phyloP scores from a whole-genome alignment of 345 rosid species.

The Adansonia digitata region DNA sequence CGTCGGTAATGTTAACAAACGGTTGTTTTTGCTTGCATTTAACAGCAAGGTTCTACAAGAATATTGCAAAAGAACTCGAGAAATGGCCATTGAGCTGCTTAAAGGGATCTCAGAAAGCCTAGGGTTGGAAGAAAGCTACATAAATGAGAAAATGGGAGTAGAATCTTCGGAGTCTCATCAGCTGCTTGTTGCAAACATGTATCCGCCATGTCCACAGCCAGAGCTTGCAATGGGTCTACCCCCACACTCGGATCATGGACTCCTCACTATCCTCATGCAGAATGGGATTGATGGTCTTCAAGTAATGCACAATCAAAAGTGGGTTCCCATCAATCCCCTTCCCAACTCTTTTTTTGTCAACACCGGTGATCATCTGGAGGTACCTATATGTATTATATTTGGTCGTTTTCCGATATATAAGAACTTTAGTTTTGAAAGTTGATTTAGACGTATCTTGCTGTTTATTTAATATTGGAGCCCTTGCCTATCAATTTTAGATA shows the following conservation, averaged over 20 bases:
- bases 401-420: not conserved
- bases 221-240: constrained; percentile 33
- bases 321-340: constrained; percentile 26
- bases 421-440: not conserved
- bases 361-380: constrained; percentile 41
- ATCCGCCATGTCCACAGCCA: constrained; percentile 45
- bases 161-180: constrained; percentile 15
- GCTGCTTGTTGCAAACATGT: constrained; percentile 24
- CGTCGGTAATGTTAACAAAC: not conserved
- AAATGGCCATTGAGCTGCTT: constrained; percentile 26
- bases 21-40: not conserved
- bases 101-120: constrained; percentile 29
- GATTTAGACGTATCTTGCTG: not conserved
- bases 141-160: constrained; percentile 17
- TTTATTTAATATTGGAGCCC: not conserved
- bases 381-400: not conserved
- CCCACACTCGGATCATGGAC: constrained; percentile 37
- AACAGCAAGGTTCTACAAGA: constrained; percentile 22
- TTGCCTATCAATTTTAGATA: constrained; percentile 13
- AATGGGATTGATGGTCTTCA: constrained; percentile 22
- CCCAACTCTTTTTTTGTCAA: constrained; percentile 30
- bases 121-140: constrained; percentile 25
- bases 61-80: constrained; percentile 24
- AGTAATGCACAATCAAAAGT: constrained; percentile 22
- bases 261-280: constrained; percentile 32